Evolutionary conservation across 2,329 filamentous ascomycete species (phyloP).

Genomic region (Coniochaeta pulveracea): DNA sequence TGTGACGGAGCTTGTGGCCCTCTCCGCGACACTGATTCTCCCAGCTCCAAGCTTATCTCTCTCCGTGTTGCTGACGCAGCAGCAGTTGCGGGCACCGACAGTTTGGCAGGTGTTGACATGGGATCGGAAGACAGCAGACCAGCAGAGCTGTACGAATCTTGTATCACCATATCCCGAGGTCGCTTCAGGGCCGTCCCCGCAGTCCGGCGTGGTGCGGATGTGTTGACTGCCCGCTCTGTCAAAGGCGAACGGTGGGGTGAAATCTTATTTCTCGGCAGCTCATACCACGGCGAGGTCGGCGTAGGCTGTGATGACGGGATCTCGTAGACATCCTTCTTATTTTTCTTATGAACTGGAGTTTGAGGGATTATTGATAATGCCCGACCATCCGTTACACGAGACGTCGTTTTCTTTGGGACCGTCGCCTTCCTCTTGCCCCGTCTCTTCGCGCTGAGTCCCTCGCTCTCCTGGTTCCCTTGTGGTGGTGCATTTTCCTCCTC

Average conservation of each 20-base stretch:
- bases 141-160: conserved; percentile 31
- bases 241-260: conserved; percentile 23
- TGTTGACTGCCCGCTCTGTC: conserved; percentile 22
- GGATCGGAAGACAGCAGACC: conserved; percentile 7
- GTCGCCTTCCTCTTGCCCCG: neutral
- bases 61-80: conserved; percentile 3
- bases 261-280: conserved; percentile 24
- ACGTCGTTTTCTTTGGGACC: neutral
- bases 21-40: conserved; percentile 5
- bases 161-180: conserved; percentile 24
- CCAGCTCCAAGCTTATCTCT: conserved; percentile 7
- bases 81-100: too few species aligned
- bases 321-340: conserved; percentile 26
- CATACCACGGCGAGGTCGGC: conserved; percentile 21
- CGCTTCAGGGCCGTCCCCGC: conserved; percentile 13
- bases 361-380: conserved; percentile 25
- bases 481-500: conserved; percentile 11
- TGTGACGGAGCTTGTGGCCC: conserved; percentile 3
- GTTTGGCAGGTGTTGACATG: conserved; percentile 7
- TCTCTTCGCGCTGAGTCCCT: neutral
- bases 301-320: conserved; percentile 34
- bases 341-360: conserved; percentile 23
- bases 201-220: conserved; percentile 11
- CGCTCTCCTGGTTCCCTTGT: conserved; percentile 1
- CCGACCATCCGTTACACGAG: conserved; percentile 4